Evolutionary conservation across 352 stramenopile species (phyloP).

Genomic region (Globisporangium sylvaticum): DNA sequence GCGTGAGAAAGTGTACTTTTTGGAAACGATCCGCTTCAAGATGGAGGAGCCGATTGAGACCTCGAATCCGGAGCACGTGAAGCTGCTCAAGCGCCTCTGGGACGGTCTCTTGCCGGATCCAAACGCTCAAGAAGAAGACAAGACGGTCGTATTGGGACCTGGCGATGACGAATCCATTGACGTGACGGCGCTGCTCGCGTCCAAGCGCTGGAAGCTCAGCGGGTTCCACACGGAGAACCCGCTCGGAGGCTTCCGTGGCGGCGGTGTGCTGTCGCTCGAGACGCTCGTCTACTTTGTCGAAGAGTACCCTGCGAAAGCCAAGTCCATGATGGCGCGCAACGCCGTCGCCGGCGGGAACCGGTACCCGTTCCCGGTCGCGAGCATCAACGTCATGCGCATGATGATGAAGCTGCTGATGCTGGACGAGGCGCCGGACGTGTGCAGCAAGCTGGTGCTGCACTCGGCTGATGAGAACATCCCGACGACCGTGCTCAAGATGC

Average conservation of each 20-base stretch:
- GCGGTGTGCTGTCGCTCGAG: constrained; percentile 68
- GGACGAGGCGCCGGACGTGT: constrained; percentile 60
- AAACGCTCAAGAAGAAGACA: constrained; percentile 12
- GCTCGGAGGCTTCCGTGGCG: constrained; percentile 71
- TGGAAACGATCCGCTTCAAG: constrained; percentile 70
- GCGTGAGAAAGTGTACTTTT: constrained; percentile 54
- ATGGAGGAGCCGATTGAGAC: constrained; percentile 66
- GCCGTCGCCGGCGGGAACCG: constrained; percentile 63
- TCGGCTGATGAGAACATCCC: constrained; percentile 25
- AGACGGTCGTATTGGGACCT: constrained; percentile 17
- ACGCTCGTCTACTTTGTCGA: constrained; percentile 73
- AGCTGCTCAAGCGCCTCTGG: constrained; percentile 70
- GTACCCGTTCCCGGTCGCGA: constrained; percentile 79
- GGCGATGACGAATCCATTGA: constrained; percentile 25
- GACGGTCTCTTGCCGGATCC: constrained; percentile 33
- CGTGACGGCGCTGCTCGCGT: constrained; percentile 47
- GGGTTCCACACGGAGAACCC: constrained; percentile 82
- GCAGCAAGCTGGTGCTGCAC: constrained; percentile 73
- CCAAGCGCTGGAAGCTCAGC: constrained; percentile 58
- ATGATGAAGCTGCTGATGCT: constrained; percentile 82
- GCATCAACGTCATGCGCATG: constrained; percentile 87
- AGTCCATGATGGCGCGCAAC: constrained; percentile 76
- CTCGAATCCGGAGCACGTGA: constrained; percentile 44
- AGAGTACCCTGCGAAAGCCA: constrained; percentile 73
- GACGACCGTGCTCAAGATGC: constrained; percentile 65